Percentiles rank a stretch among this genome's conserved stretches.
phyloP scores from a whole-genome alignment of 805 yeast species.

The Debaryomyces hansenii region DNA sequence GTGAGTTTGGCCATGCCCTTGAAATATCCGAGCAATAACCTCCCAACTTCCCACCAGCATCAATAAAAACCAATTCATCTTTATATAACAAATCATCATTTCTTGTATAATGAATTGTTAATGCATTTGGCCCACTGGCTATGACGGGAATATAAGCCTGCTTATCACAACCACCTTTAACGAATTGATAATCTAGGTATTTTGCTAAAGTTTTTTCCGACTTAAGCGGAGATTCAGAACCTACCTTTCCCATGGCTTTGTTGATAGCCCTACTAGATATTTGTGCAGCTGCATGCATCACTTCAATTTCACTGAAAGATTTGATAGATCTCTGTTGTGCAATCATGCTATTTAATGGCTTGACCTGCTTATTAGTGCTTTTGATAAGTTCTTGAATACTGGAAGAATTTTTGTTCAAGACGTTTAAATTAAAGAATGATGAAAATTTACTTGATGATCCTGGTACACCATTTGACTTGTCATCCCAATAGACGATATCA shows the following conservation, averaged over 20 bases:
- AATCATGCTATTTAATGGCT: constrained; percentile 43
- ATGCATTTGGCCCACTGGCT: constrained; percentile 88
- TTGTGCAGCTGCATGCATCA: constrained; percentile 81
- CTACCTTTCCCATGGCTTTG: constrained; percentile 67
- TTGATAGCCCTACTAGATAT: constrained; percentile 84
- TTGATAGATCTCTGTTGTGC: constrained; percentile 65
- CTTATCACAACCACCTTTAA: constrained; percentile 84
- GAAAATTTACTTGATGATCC: constrained; percentile 13
- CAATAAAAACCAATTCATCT: constrained; percentile 86
- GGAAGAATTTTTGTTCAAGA: constrained; percentile 5
- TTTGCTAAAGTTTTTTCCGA: constrained; percentile 81
- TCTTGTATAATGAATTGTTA: constrained; percentile 90
- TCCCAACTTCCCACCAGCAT: constrained; percentile 92
- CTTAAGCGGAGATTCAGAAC: constrained; percentile 44
- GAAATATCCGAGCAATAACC: constrained; percentile 97
- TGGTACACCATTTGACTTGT: constrained; percentile 14
- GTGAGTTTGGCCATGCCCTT: constrained; percentile 90
- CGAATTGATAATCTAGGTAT: constrained; percentile 77
- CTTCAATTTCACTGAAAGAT: constrained; percentile 69
- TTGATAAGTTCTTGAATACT: constrained; percentile 21
- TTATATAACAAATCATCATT: constrained; percentile 79
- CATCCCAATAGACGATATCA: constrained; percentile 58
- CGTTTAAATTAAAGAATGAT: constrained; percentile 16
- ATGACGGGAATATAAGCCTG: constrained; percentile 95
- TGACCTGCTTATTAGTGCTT: constrained; percentile 35